Percentiles rank a stretch among this genome's conserved stretches.
These are phyloP conservation scores for Asterionellopsis glacialis DNA, from an alignment of 108 stramenopile species.

Conservation along the genomic window DNA sequence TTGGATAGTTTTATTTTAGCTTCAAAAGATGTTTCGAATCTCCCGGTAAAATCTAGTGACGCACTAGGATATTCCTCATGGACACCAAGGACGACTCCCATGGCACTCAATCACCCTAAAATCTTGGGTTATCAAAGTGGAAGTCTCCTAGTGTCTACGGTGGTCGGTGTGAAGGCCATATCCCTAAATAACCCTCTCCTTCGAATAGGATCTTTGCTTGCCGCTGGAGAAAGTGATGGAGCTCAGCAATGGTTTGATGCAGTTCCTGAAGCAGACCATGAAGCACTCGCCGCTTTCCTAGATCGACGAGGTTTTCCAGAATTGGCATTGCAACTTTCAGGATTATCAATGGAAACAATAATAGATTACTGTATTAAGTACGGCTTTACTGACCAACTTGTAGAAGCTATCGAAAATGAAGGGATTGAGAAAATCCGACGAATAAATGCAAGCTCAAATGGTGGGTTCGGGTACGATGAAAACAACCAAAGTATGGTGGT, in stretches of 20 bases:
- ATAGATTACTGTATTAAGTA: slow-evolving; percentile 69
- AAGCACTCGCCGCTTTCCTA: slow-evolving; percentile 63
- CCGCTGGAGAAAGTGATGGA: slow-evolving; percentile 47
- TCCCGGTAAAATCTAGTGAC: slow-evolving; percentile 12
- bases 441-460: slow-evolving; percentile 51
- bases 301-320: slow-evolving; percentile 63
- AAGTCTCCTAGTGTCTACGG: slow-evolving; percentile 66
- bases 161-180: slow-evolving; percentile 49
- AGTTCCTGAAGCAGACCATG: slow-evolving; percentile 45
- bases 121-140: slow-evolving; percentile 75
- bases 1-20: slow-evolving; percentile 67
- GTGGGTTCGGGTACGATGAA: slow-evolving; percentile 23
- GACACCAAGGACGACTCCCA: slow-evolving; percentile 29
- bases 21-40: slow-evolving; percentile 31
- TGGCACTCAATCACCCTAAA: slow-evolving; percentile 60
- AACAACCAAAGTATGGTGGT: slow-evolving; percentile 39
- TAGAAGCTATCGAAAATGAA: slow-evolving; percentile 44
- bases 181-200: slow-evolving; percentile 57
- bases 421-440: slow-evolving; percentile 46
- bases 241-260: slow-evolving; percentile 77
- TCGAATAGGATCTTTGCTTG: slow-evolving; percentile 68
- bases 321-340: slow-evolving; percentile 54
- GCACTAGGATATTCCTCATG: slow-evolving; percentile 11
- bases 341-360: slow-evolving; percentile 63
- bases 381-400: slow-evolving; percentile 56